Conservation (phyloP, 2,329 filamentous ascomycete genomes). For the Metarhizium brunneum region DNA sequence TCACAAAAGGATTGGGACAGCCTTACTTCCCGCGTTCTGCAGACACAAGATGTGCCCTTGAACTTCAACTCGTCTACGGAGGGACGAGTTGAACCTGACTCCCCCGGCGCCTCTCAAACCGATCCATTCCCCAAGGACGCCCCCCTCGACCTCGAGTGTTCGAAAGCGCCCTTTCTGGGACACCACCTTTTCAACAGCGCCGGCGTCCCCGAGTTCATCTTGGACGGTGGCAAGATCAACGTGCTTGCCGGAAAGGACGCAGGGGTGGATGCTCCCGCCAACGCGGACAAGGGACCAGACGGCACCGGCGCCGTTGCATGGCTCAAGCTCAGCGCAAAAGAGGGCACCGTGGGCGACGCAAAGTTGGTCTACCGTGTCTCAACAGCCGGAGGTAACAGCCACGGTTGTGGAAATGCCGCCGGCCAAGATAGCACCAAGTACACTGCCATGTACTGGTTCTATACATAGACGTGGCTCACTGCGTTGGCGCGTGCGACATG, state of each 20-base stretch:
- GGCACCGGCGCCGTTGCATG: conserved; percentile 45
- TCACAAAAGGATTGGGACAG: conserved; percentile 25
- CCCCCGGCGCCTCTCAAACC: conserved; percentile 32
- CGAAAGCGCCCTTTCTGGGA: conserved; percentile 40
- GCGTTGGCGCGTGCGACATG: too few relatives aligned
- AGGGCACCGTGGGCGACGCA: conserved; percentile 25
- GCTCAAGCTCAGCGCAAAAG: conserved; percentile 37
- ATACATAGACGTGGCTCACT: conserved; percentile 19
- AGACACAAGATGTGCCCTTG: conserved; percentile 35
- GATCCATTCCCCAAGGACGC: conserved; percentile 34
- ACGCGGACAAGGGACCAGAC: conserved; percentile 35
- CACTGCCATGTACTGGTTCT: conserved; percentile 51
- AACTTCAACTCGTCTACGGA: conserved; percentile 27
- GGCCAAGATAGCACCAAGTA: conserved; percentile 44
- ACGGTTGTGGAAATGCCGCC: conserved; percentile 31
- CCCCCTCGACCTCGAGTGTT: conserved; percentile 27
- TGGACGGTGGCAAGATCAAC: conserved; percentile 29
- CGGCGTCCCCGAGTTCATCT: conserved; percentile 50
- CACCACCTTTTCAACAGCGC: conserved; percentile 56
- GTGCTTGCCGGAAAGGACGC: conserved; percentile 39
- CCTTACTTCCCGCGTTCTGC: conserved; percentile 32
- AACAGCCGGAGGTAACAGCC: conserved; percentile 40
- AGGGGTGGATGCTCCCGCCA: conserved; percentile 40
- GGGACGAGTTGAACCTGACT: conserved; percentile 18
- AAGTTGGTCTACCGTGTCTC: conserved; percentile 43